Conservation (phyloP, 805 yeast genomes). For the Nakazawaea populi region DNA sequence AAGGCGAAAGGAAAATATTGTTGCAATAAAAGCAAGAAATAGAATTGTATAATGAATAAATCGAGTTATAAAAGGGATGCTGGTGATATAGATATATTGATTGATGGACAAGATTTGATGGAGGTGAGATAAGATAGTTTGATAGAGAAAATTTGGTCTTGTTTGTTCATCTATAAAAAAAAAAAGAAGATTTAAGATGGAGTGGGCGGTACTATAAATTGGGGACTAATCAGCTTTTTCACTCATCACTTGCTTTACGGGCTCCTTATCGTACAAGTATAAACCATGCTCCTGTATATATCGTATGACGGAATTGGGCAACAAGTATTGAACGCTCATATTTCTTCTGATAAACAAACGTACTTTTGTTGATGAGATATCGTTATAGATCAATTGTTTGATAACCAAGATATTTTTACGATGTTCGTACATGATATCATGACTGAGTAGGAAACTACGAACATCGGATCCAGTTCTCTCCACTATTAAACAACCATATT, state of each 20-base stretch:
- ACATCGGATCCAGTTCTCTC: conserved; percentile 97
- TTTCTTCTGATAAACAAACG: conserved; percentile 88
- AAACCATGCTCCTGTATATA: conserved; percentile 90
- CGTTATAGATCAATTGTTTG: conserved; percentile 94
- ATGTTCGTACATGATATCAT: conserved; percentile 97
- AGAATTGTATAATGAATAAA: background rate
- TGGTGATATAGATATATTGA: too few species aligned
- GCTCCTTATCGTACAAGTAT: conserved; percentile 82
- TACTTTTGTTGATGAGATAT: conserved; percentile 92
- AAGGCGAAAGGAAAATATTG: background rate
- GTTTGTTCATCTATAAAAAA: too few species aligned
- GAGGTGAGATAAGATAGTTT: too few species aligned
- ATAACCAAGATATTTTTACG: conserved; percentile 89
- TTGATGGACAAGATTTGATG: too few species aligned
- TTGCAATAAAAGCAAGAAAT: background rate
- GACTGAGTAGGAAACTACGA: conserved; percentile 82
- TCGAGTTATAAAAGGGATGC: too few species aligned
- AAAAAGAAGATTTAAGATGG: too few species aligned
- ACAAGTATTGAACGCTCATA: conserved; percentile 91
- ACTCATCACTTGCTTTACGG: conserved; percentile 80
- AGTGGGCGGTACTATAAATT: too few species aligned
- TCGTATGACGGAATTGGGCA: conserved; percentile 91
- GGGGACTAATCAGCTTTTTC: conserved; percentile 15
- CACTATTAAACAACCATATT: conserved; percentile 93
- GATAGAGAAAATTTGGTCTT: too few species aligned